These are phyloP conservation scores for Venturia asperata DNA, from an alignment of 2,329 filamentous ascomycete species.

Conservation along the genomic window DNA sequence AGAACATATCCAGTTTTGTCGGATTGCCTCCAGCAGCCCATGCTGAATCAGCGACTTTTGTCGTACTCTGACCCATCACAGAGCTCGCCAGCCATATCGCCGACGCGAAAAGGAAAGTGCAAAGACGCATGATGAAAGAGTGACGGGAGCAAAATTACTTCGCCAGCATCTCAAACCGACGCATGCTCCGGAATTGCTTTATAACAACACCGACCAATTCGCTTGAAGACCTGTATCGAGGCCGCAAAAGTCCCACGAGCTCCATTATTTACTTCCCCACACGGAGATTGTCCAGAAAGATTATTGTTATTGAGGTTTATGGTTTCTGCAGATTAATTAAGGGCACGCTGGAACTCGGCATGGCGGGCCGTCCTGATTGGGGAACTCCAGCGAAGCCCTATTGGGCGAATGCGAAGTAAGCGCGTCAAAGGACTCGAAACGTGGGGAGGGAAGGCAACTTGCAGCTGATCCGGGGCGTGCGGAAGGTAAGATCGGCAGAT, in stretches of 20 bases:
- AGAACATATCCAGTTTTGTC: conserved; percentile 16
- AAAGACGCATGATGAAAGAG: conserved; percentile 10
- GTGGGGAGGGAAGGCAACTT: background rate
- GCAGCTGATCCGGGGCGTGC: background rate
- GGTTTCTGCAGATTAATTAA: background rate
- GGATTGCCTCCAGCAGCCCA: conserved; percentile 17
- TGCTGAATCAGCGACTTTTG: background rate
- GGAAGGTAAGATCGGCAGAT: background rate
- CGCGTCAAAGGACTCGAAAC: background rate
- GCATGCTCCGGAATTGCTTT: background rate
- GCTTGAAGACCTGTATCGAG: background rate
- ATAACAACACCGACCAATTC: background rate
- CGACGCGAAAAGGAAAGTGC: background rate
- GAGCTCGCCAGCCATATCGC: conserved; percentile 7
- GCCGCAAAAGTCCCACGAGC: background rate
- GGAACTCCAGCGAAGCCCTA: conserved; percentile 4
- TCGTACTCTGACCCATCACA: conserved; percentile 6
- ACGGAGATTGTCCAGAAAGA: no score
- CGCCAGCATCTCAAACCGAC: background rate
- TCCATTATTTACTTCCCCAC: background rate
- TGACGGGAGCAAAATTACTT: background rate
- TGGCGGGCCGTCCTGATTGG: background rate
- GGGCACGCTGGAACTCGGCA: background rate
- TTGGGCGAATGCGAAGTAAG: background rate
- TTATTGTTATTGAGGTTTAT: no score